Percentiles rank a stretch among this genome's conserved stretches.
These are phyloP conservation scores for Stylosanthes scabra DNA, from an alignment of 331 rosid species.

Conservation along the genomic window DNA sequence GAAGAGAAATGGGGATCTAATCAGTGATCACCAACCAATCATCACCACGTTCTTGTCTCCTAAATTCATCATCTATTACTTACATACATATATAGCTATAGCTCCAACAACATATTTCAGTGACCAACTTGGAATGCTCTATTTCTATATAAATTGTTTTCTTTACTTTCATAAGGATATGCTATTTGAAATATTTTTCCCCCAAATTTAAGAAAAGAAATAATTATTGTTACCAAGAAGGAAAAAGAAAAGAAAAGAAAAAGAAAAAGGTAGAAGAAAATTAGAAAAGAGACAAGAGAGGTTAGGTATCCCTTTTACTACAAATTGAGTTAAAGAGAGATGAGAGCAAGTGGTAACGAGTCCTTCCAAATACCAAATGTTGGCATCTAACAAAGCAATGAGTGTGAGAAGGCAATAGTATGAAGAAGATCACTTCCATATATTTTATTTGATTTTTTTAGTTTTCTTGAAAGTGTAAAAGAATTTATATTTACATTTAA, in stretches of 20 bases:
- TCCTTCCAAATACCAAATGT: constrained; percentile 40
- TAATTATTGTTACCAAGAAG: constrained; percentile 5
- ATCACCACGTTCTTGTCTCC: constrained; percentile 45
- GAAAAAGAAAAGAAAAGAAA: constrained; percentile 1
- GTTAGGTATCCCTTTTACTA: constrained; percentile 26
- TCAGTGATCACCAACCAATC: constrained; percentile 62
- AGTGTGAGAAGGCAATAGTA: constrained; percentile 33
- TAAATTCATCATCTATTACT: constrained; percentile 17
- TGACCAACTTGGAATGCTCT: constrained; percentile 35
- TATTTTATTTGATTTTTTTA: too few relatives aligned
- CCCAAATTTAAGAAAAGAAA: not conserved
- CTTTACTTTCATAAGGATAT: constrained; percentile 19
- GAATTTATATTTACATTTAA: too few relatives aligned
- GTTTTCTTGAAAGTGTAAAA: too few relatives aligned
- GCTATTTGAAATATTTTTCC: constrained; percentile 14
- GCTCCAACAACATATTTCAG: constrained; percentile 25
- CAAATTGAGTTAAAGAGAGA: constrained; percentile 25
- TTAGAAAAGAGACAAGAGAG: constrained; percentile 29
- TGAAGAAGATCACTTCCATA: constrained; percentile 10
- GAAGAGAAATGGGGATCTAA: constrained; percentile 60
- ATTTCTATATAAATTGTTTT: constrained; percentile 9
- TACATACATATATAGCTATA: constrained; percentile 30
- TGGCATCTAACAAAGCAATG: constrained; percentile 38
- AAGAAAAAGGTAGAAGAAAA: constrained; percentile 4
- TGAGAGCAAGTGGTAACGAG: constrained; percentile 37